These are phyloP conservation scores for Aspergillus pseudotamarii DNA, from an alignment of 2,329 filamentous ascomycete species.

Conservation along the genomic window DNA sequence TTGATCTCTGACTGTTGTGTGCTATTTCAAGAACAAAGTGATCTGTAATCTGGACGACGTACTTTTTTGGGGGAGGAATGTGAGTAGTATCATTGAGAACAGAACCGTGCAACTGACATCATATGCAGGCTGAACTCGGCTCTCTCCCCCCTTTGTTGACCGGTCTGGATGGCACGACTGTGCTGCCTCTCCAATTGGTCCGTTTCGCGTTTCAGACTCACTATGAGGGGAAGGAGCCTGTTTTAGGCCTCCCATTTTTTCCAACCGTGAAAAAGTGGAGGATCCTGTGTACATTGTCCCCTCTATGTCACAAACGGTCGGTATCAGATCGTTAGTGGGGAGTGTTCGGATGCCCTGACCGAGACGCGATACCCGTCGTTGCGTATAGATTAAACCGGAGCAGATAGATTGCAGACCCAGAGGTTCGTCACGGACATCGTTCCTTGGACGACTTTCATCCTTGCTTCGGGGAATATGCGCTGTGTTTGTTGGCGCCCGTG, in stretches of 20 bases:
- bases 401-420: conserved; percentile 1
- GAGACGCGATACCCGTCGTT: background rate
- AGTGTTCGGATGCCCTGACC: background rate
- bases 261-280: background rate
- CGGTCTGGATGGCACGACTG: background rate
- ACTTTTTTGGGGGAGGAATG: background rate
- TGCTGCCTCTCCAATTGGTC: background rate
- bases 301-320: background rate
- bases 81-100: background rate
- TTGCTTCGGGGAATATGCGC: background rate
- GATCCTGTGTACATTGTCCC: background rate
- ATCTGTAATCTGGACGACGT: background rate
- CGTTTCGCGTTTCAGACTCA: background rate
- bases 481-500: background rate
- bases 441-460: background rate
- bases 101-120: background rate
- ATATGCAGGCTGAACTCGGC: background rate
- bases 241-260: background rate
- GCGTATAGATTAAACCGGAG: background rate
- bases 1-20: background rate
- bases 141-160: background rate
- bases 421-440: background rate
- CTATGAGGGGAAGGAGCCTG: background rate
- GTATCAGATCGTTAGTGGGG: background rate
- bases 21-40: background rate